Evolutionary conservation across 2,329 filamentous ascomycete genomes (phyloP), one percentile per base, ranked within the genome.

Genomic region (Phialophora verrucosa): DNA sequence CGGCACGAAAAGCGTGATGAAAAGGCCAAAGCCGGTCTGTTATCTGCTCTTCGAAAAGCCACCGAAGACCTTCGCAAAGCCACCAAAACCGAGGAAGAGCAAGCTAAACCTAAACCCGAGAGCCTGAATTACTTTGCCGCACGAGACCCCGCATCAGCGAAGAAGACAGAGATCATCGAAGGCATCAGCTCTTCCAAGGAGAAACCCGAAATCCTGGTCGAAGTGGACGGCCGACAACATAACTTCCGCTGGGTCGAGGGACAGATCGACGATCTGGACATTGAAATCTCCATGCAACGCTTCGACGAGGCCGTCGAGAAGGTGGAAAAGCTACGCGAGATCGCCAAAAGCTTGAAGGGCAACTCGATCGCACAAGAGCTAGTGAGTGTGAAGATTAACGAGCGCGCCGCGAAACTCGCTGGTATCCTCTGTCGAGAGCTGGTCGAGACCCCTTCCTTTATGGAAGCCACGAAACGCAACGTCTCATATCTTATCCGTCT

Each of bases 161-260:
- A 92, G 74, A 93, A 93, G 77, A 88, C 90, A 0, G 91, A 94
- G 65, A 81, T 95, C 2, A 84, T 96, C 14, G 92, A 95, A 75
- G 90, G 87, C 7, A 79, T 93, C 10, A 92, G 92, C 1, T 88
- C 89, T 69, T 88, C 90, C 73, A 92, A 92, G 75, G 91, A 96
- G 76, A 81, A 82, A 47, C 81, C 81, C 20, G 87, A 83, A 68
- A 90, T 97, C 80, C 86, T 97, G 63, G 93, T 99, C 71, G 95
- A 99, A 73, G 92, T 97, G 14, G 95, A 98, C 74, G 95, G 95
- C 57, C 96, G 96, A 74, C 93, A 97, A 77, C 92, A 98, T 76
- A 97, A 95, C 76, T 85, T 99, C 55, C 91, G 94, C 61, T 97
- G 92, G 92, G 92, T 99, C 0, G 95, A 99, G 77, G 88, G 89